phyloP scores from a whole-genome alignment of 495 filamentous ascomycete species.

The Talaromyces trachyspermus region DNA sequence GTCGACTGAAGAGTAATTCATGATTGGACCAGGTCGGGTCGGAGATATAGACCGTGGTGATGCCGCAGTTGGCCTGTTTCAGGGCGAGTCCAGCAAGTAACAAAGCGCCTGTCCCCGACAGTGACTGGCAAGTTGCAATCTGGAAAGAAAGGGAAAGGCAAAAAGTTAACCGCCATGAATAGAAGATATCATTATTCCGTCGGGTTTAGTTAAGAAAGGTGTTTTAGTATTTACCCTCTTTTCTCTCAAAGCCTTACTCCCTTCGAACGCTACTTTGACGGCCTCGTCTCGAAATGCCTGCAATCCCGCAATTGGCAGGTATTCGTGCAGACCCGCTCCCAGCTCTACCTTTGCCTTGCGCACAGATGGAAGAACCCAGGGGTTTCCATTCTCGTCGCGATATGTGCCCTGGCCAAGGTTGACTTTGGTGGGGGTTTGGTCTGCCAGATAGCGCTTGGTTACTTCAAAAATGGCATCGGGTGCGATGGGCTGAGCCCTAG shows the following conservation, averaged over 20 bases:
- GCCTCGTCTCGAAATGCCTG: constrained; percentile 17
- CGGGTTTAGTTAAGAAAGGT: too few relatives aligned
- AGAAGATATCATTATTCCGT: too few relatives aligned
- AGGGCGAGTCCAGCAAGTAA: constrained; percentile 76
- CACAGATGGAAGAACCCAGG: constrained; percentile 35
- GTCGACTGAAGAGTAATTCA: constrained; percentile 23
- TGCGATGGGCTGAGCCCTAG: too few relatives aligned
- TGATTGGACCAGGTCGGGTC: constrained; percentile 34
- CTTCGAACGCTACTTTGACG: constrained; percentile 12
- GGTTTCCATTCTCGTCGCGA: constrained; percentile 28
- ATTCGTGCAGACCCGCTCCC: constrained; percentile 23
- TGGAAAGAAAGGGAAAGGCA: too few relatives aligned
- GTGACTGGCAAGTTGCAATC: constrained; percentile 48
- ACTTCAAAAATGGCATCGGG: constrained; percentile 33
- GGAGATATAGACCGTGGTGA: constrained; percentile 24
- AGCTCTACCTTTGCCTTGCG: constrained; percentile 9
- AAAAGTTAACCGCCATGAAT: too few relatives aligned
- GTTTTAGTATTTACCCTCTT: background rate
- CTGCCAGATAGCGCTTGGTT: constrained; percentile 23
- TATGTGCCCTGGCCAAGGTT: constrained; percentile 33
- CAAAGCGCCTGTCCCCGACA: constrained; percentile 80
- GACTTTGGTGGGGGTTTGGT: constrained; percentile 24
- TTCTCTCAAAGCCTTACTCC: constrained; percentile 12
- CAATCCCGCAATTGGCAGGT: constrained; percentile 29
- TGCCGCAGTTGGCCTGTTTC: constrained; percentile 18